Evolutionary conservation across 2,329 filamentous ascomycete genomes (phyloP), one percentile per base, ranked within the genome.

Genomic region (Monosporascus sp.): DNA sequence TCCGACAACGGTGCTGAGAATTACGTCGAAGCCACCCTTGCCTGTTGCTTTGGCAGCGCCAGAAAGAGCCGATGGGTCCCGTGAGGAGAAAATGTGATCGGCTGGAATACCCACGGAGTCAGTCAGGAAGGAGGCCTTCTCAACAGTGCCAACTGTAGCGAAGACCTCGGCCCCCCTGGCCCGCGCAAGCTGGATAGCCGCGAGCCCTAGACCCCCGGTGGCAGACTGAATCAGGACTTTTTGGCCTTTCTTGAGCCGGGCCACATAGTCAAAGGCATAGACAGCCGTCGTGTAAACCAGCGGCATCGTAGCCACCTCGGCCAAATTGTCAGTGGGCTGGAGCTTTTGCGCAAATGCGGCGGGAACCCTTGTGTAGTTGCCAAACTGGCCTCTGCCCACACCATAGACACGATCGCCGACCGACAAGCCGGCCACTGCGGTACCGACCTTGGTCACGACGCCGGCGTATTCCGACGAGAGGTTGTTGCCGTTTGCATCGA

Each of bases 401-500:
- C 62, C 64, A 31, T 61, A 64, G 1, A 69, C 65, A 6, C 56
- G 58, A 44, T 67, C 65, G 3, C 64, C 64, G 11, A 62, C 48
- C 0, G 43, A 26, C 9, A 67, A 27, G 9, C 49, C 49, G 2
- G 40, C 38, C 8, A 63, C 58, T 1, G 41, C 22, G 5, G 53
- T 4, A 2, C 66, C 64, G 1, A 60, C 49, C 11, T 50, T 49
- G 2, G 58, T 59, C 1, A 69, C 52, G 9, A 60, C 48, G 20
- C 64, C 63, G 0, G 49, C 14, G 26, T 56, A 61, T 20, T 63
- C 61, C 6, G 46, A 55, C 11, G 57, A 62, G 7, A 62, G 52
- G 44, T 59, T 53, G 27, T 59, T 58, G 44, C 59, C 52, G 27
- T 59, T 58, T 2, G 48, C 55, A 20, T 66, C 61, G 9, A 63